Evolutionary conservation across 257 asterid genomes (phyloP), one percentile per base, ranked within the genome.

Genomic region (Penstemon newberryi): DNA sequence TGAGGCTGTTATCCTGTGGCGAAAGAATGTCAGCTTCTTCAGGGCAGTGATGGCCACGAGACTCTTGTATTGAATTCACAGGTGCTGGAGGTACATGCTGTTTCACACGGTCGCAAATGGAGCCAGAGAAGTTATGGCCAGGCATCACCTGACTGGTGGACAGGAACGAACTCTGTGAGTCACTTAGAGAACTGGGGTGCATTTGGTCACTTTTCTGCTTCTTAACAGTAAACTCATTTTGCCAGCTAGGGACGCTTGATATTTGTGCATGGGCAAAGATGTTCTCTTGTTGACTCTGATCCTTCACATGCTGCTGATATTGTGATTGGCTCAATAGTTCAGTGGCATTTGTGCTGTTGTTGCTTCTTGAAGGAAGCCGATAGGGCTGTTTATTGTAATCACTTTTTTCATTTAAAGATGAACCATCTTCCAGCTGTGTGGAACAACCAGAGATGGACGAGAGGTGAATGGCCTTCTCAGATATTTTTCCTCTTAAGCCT

Each of bases 1-100:
- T 84, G 70, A 67, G 75, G 71, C 55, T 79, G 60, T 56, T 65
- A 58, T 78, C 89, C 71, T 81, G 82, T 36, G 79, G 64, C 40
- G 80, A 69, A 67, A 46, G 51, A 65, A 56, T 55, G 74, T 82
- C 85, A 72, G 79, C 76, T 53, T 78, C 76, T 53, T 70, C 62
- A 7, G 73, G 74, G 70, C 72, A 5, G 60, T 69, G 79, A 59
- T 52, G 74, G 45, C 64, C 76, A 7, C 50, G 69, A 59, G 75
- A 46, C 55, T 63, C 70, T 1, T 64, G 77, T 15, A 63, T 51
- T 42, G 82, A 53, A 62, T 53, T 65, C 61, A 64, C 62, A 19
- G 63, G 52, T 65, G 57, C 38, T n/a, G 81, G 61, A 60, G 72
- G 52, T 53, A 52, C 65, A 41, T 18, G 66, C 63, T 65, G 77